These are phyloP conservation scores for Tricholoma furcatifolium DNA, from an alignment of 768 basidiomycete genomes.

Conservation along the genomic window DNA sequence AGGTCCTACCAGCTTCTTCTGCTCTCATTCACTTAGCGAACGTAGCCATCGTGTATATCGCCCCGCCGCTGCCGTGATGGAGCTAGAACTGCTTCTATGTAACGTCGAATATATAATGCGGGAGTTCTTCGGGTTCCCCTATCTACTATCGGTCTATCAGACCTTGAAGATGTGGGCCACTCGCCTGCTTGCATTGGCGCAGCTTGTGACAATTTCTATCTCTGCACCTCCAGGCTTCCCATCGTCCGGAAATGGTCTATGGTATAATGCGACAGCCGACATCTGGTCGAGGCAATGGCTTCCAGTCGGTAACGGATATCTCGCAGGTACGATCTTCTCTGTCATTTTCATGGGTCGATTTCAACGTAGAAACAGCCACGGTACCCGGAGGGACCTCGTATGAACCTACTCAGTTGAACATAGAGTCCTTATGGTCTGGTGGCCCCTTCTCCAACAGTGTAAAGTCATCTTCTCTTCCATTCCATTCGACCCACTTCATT, in stretches of 20 bases:
- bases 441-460: conserved; percentile 70
- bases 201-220: conserved; percentile 17
- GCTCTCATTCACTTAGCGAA: not conserved
- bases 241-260: conserved; percentile 69
- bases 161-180: conserved; percentile 23
- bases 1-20: conserved; percentile 13
- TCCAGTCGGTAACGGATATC: conserved; percentile 73
- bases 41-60: not conserved
- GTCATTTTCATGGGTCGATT: not conserved
- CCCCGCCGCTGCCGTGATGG: conserved; percentile 18
- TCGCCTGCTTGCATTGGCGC: conserved; percentile 21
- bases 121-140: conserved; percentile 13
- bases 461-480: conserved; percentile 21
- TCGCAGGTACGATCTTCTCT: conserved; percentile 45
- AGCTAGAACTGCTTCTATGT: conserved; percentile 8
- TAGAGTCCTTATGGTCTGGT: conserved; percentile 76
- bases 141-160: conserved; percentile 12
- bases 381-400: conserved; percentile 57
- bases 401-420: conserved; percentile 67
- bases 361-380: conserved; percentile 45
- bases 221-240: conserved; percentile 54
- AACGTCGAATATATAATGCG: conserved; percentile 14
- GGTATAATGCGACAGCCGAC: conserved; percentile 56
- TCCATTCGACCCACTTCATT: not conserved
- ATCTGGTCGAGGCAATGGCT: conserved; percentile 62